Evolutionary conservation across 768 basidiomycete species (phyloP).

Genomic region (Tulasnella calospora): DNA sequence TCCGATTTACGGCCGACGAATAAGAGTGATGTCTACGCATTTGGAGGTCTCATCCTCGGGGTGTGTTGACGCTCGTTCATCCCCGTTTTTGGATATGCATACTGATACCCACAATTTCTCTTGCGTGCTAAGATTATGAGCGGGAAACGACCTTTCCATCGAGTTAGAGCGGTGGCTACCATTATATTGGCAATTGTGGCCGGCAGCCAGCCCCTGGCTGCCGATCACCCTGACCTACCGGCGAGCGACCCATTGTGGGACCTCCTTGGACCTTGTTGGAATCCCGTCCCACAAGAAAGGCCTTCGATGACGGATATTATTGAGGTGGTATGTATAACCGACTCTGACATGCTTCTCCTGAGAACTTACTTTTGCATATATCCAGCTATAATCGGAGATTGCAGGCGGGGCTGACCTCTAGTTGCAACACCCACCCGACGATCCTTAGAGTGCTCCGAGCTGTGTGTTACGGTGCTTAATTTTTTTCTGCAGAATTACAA

Average conservation of each 20-base stretch:
- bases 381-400: background rate
- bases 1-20: background rate
- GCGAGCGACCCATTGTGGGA: conserved; percentile 3
- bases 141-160: background rate
- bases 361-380: background rate
- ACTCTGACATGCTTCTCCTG: background rate
- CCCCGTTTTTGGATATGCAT: background rate
- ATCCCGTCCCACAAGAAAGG: background rate
- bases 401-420: no score
- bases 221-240: background rate
- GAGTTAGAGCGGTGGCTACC: background rate
- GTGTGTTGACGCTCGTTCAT: background rate
- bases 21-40: background rate
- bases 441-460: no score
- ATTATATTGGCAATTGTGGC: background rate
- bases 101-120: background rate
- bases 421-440: no score
- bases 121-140: background rate
- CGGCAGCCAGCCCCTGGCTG: background rate
- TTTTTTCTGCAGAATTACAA: no score
- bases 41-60: background rate
- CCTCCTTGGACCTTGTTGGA: conserved; percentile 12
- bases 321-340: background rate
- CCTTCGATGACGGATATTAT: background rate
- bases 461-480: no score